Base-by-base conservation (phyloP, 148 eudicot genomes). In the Rhododendron vialii region DNA sequence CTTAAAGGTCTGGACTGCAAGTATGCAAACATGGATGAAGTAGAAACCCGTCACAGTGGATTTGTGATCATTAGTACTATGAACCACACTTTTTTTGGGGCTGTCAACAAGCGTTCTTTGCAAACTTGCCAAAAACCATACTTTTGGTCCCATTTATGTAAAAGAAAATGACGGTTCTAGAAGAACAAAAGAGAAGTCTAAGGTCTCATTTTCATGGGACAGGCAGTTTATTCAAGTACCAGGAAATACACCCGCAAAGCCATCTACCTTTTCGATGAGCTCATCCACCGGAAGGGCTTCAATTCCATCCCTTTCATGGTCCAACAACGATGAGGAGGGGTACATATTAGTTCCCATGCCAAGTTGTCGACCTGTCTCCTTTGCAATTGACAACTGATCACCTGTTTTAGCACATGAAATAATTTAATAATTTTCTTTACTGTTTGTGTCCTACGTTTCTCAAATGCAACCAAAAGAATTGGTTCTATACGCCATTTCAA, bases 331-430 rank as follows among this genome's bases (percentile, higher is more conserved):
- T 69, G 92, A 93, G 51, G 95, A 90, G 5, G 94, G 94, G 84
- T 92, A 92, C 94, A 92, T 92, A 85, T 91, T 91, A 36, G 93
- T 91, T 86, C 94, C 92, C 95, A 93, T 93, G 73, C 95, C 95
- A 88, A 92, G 94, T 30, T 94, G 90, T 65, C 95, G 88, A 80
- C 95, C 94, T 63, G 93, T 93, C 91, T 93, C 95, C 85, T 93
- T 93, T 50, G 95, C 95, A 88, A 93, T 93, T 79, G 94, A 93
- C 86, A 93, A 86, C 55, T 93, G 95, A 84, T 93, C 95, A 77
- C 95, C 95, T 93, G 38, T 86, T 55, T 30, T 45, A 57, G 75
- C n/a, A 78, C 47, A 43, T 45, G 36, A 15, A 18, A 79, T 47
- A 26, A 6, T 65, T 71, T 77, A 78, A 24, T 55, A 28, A 47